Conservation (phyloP, 371 early-diverging fungal species). For the Dichotomocladium elegans region DNA sequence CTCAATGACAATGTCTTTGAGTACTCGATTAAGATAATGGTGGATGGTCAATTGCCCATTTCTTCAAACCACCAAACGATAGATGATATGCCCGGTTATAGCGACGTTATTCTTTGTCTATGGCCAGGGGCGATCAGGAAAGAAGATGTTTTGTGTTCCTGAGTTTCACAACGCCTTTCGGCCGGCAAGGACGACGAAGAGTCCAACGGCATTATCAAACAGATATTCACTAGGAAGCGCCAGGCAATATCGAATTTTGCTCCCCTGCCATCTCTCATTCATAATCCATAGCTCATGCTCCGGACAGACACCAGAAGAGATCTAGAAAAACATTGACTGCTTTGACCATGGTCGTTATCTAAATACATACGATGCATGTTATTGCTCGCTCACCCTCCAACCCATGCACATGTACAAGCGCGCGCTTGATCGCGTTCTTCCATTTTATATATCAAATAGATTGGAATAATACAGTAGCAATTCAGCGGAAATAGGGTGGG, state of each 20-base stretch:
- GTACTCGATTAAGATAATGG: conserved; percentile 83
- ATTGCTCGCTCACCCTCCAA: too few species aligned
- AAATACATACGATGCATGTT: too few species aligned
- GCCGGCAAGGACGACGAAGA: conserved; percentile 87
- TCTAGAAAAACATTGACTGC: conserved; percentile 96
- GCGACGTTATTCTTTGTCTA: conserved; percentile 98
- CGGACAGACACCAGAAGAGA: conserved; percentile 98
- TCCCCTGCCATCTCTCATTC: neutral
- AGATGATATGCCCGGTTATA: conserved; percentile 77
- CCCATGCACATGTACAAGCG: too few species aligned
- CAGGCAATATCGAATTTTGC: conserved; percentile 75
- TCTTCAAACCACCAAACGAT: neutral
- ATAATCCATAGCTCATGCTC: conserved; percentile 31
- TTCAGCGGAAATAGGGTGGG: conserved; percentile 41
- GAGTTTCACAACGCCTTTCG: neutral
- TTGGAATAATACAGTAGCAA: too few species aligned
- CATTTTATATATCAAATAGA: too few species aligned
- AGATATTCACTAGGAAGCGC: conserved; percentile 82
- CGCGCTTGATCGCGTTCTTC: too few species aligned
- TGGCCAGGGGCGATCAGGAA: conserved; percentile 97
- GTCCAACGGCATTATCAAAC: conserved; percentile 87
- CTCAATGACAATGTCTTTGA: conserved; percentile 85
- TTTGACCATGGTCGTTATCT: conserved; percentile 99
- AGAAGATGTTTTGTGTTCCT: conserved; percentile 62
- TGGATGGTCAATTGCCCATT: conserved; percentile 67